These are phyloP conservation scores for Lentinula aciculospora DNA, from an alignment of 768 basidiomycete species.

Conservation along the genomic window DNA sequence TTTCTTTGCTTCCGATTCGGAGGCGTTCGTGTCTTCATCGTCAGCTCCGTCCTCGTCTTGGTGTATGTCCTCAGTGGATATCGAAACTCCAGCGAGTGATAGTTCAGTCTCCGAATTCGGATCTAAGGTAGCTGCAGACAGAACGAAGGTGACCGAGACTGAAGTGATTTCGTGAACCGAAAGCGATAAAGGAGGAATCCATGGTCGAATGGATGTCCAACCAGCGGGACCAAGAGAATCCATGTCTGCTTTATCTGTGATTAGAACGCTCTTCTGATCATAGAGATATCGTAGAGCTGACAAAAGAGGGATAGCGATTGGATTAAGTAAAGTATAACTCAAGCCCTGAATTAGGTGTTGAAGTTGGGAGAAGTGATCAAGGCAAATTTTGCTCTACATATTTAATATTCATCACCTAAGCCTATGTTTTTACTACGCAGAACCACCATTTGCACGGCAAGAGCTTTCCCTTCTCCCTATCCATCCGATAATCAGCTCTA, in stretches of 20 bases:
- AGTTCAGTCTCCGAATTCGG: conserved; percentile 30
- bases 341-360: neutral
- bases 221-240: conserved; percentile 18
- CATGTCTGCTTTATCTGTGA: neutral
- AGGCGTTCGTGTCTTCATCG: conserved; percentile 13
- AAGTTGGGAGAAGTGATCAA: no score
- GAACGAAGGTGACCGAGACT: conserved; percentile 76
- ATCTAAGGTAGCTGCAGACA: conserved; percentile 48
- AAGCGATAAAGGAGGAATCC: conserved; percentile 67
- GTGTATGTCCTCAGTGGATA: conserved; percentile 24
- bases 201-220: conserved; percentile 76
- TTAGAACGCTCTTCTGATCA: neutral
- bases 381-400: no score
- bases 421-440: conserved; percentile 12
- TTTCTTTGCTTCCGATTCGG: conserved; percentile 17
- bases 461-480: conserved; percentile 21
- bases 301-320: neutral
- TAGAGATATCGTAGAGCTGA: neutral
- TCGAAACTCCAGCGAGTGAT: conserved; percentile 35
- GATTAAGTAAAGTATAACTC: neutral
- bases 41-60: conserved; percentile 29
- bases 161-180: conserved; percentile 78
- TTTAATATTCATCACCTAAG: no score
- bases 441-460: conserved; percentile 42
- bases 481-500: conserved; percentile 36